Evolutionary conservation across 1,284 basidiomycete species (phyloP).

Genomic region (Phellopilus nigrolimitatus): DNA sequence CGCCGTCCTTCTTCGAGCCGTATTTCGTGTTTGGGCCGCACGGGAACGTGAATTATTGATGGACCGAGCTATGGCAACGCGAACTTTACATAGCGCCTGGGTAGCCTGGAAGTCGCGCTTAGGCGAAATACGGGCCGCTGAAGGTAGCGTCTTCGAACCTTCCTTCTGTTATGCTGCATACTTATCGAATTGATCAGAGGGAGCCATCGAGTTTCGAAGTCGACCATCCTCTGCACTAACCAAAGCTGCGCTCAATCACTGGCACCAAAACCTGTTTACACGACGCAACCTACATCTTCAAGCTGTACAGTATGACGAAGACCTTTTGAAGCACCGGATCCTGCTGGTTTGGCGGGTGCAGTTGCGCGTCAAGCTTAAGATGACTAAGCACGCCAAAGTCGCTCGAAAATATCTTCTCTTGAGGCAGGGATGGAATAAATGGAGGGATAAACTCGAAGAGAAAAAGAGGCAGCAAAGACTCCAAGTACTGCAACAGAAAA

Average conservation of each 20-base stretch:
- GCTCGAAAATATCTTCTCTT: constrained; percentile 51
- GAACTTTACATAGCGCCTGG: constrained; percentile 45
- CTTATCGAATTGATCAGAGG: not conserved
- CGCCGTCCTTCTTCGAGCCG: constrained; percentile 55
- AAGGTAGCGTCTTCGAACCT: constrained; percentile 40
- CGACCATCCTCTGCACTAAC: constrained; percentile 17
- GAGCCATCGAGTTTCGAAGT: constrained; percentile 19
- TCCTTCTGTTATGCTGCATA: constrained; percentile 1
- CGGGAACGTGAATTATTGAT: constrained; percentile 61
- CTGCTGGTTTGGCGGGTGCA: constrained; percentile 56
- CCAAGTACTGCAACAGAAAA: constrained; percentile 37
- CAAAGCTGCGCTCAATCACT: constrained; percentile 9
- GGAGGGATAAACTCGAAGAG: constrained; percentile 48
- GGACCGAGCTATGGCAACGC: constrained; percentile 46
- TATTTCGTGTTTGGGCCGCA: constrained; percentile 69
- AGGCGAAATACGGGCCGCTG: constrained; percentile 35
- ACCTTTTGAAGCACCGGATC: constrained; percentile 39
- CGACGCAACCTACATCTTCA: constrained; percentile 48
- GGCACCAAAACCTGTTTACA: constrained; percentile 24
- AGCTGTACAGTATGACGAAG: constrained; percentile 46
- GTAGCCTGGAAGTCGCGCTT: constrained; percentile 50
- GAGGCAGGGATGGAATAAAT: constrained; percentile 46
- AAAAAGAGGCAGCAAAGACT: constrained; percentile 45
- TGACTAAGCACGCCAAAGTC: constrained; percentile 53
- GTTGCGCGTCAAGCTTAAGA: constrained; percentile 46